Evolutionary conservation across 2,329 filamentous ascomycete genomes (phyloP).

Genomic region (Claviceps monticola): DNA sequence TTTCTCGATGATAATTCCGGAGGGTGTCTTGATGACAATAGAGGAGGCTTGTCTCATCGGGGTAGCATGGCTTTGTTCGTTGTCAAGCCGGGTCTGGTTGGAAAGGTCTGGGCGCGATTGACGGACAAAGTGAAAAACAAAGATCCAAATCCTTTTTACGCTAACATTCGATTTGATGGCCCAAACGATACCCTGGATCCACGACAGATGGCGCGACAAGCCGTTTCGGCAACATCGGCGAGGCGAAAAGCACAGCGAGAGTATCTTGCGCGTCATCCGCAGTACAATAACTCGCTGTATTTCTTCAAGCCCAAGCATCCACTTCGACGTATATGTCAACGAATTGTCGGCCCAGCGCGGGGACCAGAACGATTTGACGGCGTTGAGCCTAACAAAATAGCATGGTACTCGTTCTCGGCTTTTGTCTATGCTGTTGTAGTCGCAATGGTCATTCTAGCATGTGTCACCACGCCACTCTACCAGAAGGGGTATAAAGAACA

Average conservation of each 20-base stretch:
- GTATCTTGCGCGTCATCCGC: conserved; percentile 74
- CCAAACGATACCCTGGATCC: conserved; percentile 72
- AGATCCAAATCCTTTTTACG: conserved; percentile 93
- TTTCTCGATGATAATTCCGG: conserved; percentile 68
- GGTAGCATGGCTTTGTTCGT: conserved; percentile 21
- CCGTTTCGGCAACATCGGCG: conserved; percentile 67
- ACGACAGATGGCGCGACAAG: conserved; percentile 77
- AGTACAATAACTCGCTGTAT: conserved; percentile 85
- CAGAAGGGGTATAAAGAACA: conserved; percentile 71
- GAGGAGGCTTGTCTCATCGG: conserved; percentile 18
- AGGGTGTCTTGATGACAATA: conserved; percentile 15
- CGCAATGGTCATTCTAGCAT: conserved; percentile 94
- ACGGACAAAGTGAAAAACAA: conserved; percentile 41
- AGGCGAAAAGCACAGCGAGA: conserved; percentile 82
- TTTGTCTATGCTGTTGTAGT: conserved; percentile 91
- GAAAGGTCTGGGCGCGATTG: conserved; percentile 47
- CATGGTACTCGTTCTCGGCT: conserved; percentile 89
- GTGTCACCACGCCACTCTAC: conserved; percentile 85
- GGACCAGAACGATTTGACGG: conserved; percentile 81
- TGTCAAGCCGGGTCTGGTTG: conserved; percentile 44
- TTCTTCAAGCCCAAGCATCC: conserved; percentile 69
- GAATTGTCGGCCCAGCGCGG: conserved; percentile 79
- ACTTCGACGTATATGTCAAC: conserved; percentile 71
- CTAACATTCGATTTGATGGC: conserved; percentile 53
- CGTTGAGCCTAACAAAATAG: conserved; percentile 70